Evolutionary conservation across 2,329 filamentous ascomycete species (phyloP).

Genomic region (Xylaria sp.): DNA sequence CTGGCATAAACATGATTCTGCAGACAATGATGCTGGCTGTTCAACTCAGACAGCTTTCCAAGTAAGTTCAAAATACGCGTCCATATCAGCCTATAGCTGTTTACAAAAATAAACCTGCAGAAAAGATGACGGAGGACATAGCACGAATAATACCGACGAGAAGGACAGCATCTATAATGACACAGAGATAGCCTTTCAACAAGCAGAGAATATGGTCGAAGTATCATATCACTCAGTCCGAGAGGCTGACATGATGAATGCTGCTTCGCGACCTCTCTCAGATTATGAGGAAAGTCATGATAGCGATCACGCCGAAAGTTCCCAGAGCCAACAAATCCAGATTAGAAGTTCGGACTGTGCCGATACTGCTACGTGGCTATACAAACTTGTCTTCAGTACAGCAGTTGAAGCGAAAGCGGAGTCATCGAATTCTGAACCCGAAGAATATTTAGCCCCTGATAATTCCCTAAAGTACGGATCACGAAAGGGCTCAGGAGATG

Average conservation of each 20-base stretch:
- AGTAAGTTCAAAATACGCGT: neutral
- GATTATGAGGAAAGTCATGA: neutral
- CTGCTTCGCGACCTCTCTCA: neutral
- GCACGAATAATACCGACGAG: neutral
- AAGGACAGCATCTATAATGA: neutral
- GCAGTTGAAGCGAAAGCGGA: neutral
- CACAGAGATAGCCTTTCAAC: neutral
- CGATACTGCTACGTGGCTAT: neutral
- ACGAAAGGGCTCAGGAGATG: neutral
- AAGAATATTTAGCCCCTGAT: neutral
- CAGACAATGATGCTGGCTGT: neutral
- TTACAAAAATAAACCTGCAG: neutral
- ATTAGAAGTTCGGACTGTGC: neutral
- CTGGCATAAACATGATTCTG: neutral
- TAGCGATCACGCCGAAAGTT: neutral
- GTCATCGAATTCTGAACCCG: too few relatives aligned
- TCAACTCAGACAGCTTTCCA: neutral
- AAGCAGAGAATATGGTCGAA: neutral
- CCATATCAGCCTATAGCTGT: too few relatives aligned
- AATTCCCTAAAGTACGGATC: neutral
- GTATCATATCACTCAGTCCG: neutral
- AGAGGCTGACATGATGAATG: neutral
- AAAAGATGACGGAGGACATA: neutral
- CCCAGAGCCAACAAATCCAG: neutral
- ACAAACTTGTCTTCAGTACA: neutral